A percentile compares a stretch with the other conserved stretches of the same genome.
These are phyloP conservation scores for Naganishia sp. DNA, from an alignment of 1,284 basidiomycete genomes.

Conservation along the genomic window DNA sequence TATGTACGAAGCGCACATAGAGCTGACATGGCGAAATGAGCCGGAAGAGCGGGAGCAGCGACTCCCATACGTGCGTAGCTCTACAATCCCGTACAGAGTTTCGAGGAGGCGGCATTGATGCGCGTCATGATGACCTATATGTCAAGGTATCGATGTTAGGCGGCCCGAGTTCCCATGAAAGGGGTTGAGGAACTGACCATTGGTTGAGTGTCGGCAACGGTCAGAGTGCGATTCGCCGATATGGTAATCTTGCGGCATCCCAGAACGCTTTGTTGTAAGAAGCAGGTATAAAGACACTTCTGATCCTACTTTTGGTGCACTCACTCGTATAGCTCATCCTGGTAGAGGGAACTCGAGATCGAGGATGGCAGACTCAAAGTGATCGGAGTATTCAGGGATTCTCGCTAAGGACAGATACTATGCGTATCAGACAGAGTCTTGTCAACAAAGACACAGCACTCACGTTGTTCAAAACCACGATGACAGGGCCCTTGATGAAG, in stretches of 20 bases:
- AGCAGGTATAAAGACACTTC: too few species aligned
- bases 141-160: background rate
- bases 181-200: background rate
- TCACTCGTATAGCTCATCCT: slow-evolving; percentile 1
- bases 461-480: slow-evolving; percentile 73
- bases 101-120: slow-evolving; percentile 2
- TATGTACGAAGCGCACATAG: too few species aligned
- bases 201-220: background rate
- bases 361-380: background rate
- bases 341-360: background rate
- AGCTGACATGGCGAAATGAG: too few species aligned
- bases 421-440: background rate
- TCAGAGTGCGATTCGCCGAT: background rate
- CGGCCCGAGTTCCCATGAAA: background rate
- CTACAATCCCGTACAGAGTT: background rate
- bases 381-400: background rate
- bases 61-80: too few species aligned
- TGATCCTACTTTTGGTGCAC: background rate
- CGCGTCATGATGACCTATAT: slow-evolving; percentile 6
- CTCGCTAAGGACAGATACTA: background rate
- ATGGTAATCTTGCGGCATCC: background rate
- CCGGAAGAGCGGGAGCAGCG: too few species aligned
- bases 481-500: slow-evolving; percentile 69
- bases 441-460: slow-evolving; percentile 27
- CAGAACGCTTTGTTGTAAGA: background rate